Percentiles rank a stretch among this genome's conserved stretches.
Evolutionary conservation across 73 alveolate genomes (phyloP).

Genomic region (Tetrahymena elliotti): DNA sequence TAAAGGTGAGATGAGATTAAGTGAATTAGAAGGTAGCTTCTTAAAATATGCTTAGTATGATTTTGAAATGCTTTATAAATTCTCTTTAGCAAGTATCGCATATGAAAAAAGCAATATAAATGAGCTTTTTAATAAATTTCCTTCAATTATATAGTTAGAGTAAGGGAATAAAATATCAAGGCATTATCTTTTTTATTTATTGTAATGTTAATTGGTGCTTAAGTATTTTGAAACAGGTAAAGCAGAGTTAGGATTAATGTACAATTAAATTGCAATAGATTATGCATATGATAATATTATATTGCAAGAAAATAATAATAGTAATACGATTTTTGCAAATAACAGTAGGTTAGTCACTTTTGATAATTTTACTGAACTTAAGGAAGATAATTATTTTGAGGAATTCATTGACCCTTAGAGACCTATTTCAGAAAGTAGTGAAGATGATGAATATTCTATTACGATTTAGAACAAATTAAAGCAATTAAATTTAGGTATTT

Average conservation of each 20-base stretch:
- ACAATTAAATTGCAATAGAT: background rate
- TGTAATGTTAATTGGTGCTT: background rate
- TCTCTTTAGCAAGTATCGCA: background rate
- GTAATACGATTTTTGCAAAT: background rate
- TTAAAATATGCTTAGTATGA: background rate
- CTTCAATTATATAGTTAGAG: background rate
- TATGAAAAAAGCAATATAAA: background rate
- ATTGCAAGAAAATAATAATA: background rate
- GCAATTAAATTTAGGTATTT: background rate
- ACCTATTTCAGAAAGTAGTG: background rate
- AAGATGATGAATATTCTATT: background rate
- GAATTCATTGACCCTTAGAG: background rate
- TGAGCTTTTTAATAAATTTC: background rate
- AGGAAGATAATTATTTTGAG: background rate
- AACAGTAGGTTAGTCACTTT: background rate
- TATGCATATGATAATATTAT: background rate
- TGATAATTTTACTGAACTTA: background rate
- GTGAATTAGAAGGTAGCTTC: background rate
- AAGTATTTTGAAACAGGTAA: background rate
- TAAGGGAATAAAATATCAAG: background rate
- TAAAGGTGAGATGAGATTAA: background rate
- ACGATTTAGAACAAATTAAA: background rate
- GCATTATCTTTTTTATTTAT: background rate
- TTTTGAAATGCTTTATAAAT: background rate
- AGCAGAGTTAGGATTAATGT: background rate